Conservation (phyloP, 495 filamentous ascomycete genomes). For the Hypoxylon subgilvum region DNA sequence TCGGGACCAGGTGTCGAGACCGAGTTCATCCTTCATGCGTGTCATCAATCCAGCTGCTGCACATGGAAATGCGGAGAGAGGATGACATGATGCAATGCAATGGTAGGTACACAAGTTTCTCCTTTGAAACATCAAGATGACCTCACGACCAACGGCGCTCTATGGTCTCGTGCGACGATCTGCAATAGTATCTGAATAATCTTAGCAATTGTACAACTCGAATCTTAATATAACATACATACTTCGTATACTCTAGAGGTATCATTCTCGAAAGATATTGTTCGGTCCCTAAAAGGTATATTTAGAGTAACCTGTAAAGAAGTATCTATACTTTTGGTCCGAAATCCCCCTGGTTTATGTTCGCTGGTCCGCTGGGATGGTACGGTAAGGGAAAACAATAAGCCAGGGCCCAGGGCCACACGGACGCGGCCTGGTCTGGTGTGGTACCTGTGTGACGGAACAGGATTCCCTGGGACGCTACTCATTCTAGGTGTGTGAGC, state of each 20-base stretch:
- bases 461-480: conserved; percentile 25
- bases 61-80: conserved; percentile 17
- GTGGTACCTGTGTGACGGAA: conserved; percentile 33
- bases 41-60: conserved; percentile 14
- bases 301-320: neutral
- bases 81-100: conserved; percentile 28
- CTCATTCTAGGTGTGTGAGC: conserved; percentile 17
- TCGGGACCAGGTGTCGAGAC: neutral
- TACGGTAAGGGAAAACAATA: conserved; percentile 34
- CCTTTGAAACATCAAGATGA: conserved; percentile 12
- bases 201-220: too few relatives aligned
- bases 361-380: conserved; percentile 24
- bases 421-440: conserved; percentile 7
- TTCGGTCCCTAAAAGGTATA: too few relatives aligned
- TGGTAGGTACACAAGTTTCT: conserved; percentile 5
- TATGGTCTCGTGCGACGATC: neutral
- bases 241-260: too few relatives aligned
- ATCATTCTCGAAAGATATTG: too few relatives aligned
- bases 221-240: too few relatives aligned
- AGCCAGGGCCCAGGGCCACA: conserved; percentile 24
- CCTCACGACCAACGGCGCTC: neutral
- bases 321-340: conserved; percentile 23
- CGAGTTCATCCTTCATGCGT: conserved; percentile 11
- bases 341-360: conserved; percentile 3
- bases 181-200: too few relatives aligned